phyloP scores from a whole-genome alignment of 495 filamentous ascomycete species.

The Ramalina intermedia region DNA sequence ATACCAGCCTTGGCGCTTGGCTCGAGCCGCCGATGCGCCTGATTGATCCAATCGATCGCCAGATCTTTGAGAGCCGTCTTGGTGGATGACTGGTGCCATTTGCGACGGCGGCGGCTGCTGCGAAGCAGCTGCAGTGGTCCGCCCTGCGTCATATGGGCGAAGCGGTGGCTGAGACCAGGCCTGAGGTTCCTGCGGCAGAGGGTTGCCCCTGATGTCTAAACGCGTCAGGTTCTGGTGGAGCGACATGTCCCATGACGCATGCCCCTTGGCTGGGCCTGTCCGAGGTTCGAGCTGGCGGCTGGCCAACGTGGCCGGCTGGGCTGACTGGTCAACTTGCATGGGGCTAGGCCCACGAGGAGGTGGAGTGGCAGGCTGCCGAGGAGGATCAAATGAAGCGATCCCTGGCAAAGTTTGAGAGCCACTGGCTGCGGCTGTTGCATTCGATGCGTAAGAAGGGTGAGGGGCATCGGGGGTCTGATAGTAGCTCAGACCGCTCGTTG shows the following conservation, averaged over 20 bases:
- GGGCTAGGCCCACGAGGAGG: conserved; percentile 48
- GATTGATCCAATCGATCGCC: conserved; percentile 17
- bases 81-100: conserved; percentile 12
- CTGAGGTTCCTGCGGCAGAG: conserved; percentile 39
- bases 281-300: conserved; percentile 32
- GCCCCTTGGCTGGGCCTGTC: conserved; percentile 37
- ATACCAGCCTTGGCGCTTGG: conserved; percentile 57
- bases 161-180: conserved; percentile 35
- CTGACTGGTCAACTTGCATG: conserved; percentile 49
- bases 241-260: conserved; percentile 60
- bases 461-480: conserved; percentile 47
- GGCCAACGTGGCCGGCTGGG: conserved; percentile 25
- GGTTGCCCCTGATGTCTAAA: conserved; percentile 49
- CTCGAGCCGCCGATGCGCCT: conserved; percentile 38
- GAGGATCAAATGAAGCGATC: conserved; percentile 79
- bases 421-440: conserved; percentile 28
- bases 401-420: conserved; percentile 59
- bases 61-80: conserved; percentile 7
- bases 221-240: conserved; percentile 60
- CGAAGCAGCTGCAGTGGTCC: conserved; percentile 28
- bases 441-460: conserved; percentile 34
- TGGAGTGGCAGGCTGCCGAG: conserved; percentile 45
- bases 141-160: conserved; percentile 13
- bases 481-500: conserved; percentile 42
- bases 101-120: conserved; percentile 15